Evolutionary conservation across 371 early-diverging fungal genomes (phyloP), one percentile per base, ranked within the genome.

Genomic region (Mortierella sp.): DNA sequence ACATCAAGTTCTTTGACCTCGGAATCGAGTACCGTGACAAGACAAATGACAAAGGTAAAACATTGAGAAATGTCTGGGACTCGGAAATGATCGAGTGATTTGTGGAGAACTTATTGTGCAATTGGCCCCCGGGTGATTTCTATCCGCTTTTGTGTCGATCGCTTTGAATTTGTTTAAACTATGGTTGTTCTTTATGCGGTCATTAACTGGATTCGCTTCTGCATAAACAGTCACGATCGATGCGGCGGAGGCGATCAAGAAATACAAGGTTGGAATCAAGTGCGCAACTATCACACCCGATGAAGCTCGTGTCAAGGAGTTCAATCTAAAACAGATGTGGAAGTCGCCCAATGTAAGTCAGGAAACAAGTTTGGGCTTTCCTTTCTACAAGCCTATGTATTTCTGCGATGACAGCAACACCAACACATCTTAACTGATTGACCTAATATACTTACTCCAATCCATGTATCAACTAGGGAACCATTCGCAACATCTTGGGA

Each of bases 281-380:
- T 97, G 97, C 84, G 97, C 97, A 28, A 97, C 97, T 41, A 97
- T 97, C 79, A 97, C 97, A 11, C 97, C 97, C 32, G 97, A 97
- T 83, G 94, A 94, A 69, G 94, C 91, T 41, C 94, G 97, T 70
- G 97, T 97, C 59, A 84, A 95, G 77, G 97, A 97, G 86, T 97
- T 97, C 85, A 92, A 91, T 60, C 87, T 97, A 81, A 97, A 97
- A 91, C 83, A 94, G 80, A 97, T 96, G 96, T 97, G 96, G 96
- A 94, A 92, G 85, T 94, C 94, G 38, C 97, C 97, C 72, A 97
- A 97, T 84, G 97, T 80, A 67, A 67, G 74, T 50, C 28, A 16
- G 21, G 28, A 28, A 28, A 28, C 28, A 28, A 28, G 28, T 15
- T 55, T 24, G 3, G 1, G 10, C 11, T 13, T 9, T 16, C 45